A percentile compares a stretch with the other conserved stretches of the same genome.
phyloP scores from a whole-genome alignment of 208 protist species.

The Crithidia bombi region DNA sequence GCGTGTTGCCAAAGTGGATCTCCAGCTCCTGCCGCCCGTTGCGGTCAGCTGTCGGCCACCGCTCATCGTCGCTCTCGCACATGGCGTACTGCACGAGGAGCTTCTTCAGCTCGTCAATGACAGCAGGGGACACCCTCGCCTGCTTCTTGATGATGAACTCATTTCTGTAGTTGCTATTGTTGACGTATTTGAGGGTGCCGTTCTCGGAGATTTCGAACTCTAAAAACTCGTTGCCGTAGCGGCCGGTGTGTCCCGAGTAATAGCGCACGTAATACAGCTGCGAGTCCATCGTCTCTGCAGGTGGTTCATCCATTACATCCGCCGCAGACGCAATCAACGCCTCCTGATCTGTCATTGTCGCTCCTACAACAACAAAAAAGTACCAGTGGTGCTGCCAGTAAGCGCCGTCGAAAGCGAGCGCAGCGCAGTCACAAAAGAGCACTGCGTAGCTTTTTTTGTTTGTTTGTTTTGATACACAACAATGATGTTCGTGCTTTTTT shows the following conservation, averaged over 20 bases:
- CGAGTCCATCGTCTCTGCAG: constrained; percentile 69
- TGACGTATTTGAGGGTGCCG: constrained; percentile 85
- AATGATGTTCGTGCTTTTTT: background rate
- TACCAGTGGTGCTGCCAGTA: background rate
- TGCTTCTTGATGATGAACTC: constrained; percentile 92
- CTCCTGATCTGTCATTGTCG: constrained; percentile 25
- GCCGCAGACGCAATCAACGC: background rate
- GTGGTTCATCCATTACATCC: background rate
- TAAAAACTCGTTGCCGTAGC: constrained; percentile 91
- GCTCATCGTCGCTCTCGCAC: constrained; percentile 79
- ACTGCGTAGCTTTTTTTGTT: background rate
- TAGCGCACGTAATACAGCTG: constrained; percentile 84
- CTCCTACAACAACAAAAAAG: background rate
- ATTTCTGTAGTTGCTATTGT: constrained; percentile 90
- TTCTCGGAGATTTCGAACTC: constrained; percentile 86
- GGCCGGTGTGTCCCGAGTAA: constrained; percentile 85
- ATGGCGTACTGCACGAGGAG: constrained; percentile 68
- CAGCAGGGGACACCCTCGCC: constrained; percentile 63
- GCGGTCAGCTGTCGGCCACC: constrained; percentile 84
- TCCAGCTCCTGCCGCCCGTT: constrained; percentile 91
- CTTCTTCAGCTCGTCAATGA: constrained; percentile 79
- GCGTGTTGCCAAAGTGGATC: constrained; percentile 84
- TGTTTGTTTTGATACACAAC: background rate
- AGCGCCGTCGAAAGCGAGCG: no score
- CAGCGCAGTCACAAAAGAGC: background rate